Evolutionary conservation across 2,329 filamentous ascomycete genomes (phyloP), one percentile per base, ranked within the genome.

Genomic region (Neopestalotiopsis sp.): DNA sequence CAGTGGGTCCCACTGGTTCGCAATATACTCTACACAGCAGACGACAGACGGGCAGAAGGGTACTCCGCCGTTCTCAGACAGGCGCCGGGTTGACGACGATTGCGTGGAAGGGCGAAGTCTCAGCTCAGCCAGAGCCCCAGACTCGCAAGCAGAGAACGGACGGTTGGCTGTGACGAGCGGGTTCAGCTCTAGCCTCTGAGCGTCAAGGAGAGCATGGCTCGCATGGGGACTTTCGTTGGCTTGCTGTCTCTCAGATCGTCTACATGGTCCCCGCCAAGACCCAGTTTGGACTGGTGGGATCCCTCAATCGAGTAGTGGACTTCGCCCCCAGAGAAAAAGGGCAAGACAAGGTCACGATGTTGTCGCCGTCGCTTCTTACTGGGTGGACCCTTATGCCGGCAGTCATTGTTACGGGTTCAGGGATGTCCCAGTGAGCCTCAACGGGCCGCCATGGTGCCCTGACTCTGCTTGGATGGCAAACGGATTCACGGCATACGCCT

Each of bases 21-120:
- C 59, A 62, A 62, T 62, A 62, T 62, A 62, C 59, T 62, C 59
- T 62, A 62, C 30, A 62, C 59, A 32, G 12, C 17, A 62, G 30
- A 40, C 12, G 59, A 12, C 24, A 28, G 24, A 28, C 24, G 24
- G 24, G 24, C 24, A 28, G 24, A 28, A 28, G 24, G 24, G 30
- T 30, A 32, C 59, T 62, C 59, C 59, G 59, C 32, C 13, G 59
- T 62, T 62, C 59, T 38, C 59, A 62, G n/a, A 20, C 32, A 53
- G 17, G 45, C 45, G 45, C 45, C n/a, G 45, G 45, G 45, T 20
- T n/a, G 45, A 53, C 24, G 42, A 5, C n/a, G 45, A 53, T 24
- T 53, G 45, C n/a, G 45, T 53, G 45, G 59, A 62, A 28, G 34
- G 59, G 30, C 34, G 32, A 30, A 62, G 34, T 30, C 59, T 38